A percentile compares a stretch with the other conserved stretches of the same genome.
phyloP scores from a whole-genome alignment of 257 asterid species.

The Primulina tabacum region DNA sequence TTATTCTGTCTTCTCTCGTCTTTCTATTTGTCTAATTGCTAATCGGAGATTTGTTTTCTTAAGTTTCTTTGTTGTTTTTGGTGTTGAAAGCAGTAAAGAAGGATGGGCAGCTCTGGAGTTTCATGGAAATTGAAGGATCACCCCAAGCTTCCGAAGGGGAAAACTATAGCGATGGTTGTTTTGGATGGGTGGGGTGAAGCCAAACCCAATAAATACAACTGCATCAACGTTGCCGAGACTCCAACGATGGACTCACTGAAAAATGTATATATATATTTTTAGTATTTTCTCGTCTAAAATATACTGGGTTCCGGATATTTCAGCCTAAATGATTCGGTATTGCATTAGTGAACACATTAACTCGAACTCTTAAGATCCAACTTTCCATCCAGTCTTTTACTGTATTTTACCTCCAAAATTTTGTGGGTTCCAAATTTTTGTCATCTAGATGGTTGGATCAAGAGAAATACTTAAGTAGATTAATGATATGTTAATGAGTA shows the following conservation, averaged over 20 bases:
- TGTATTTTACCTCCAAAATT: too few species aligned
- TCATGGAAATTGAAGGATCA: constrained; percentile 92
- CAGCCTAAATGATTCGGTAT: neutral
- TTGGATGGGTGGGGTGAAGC: constrained; percentile 99
- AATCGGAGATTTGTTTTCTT: neutral
- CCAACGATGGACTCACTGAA: constrained; percentile 98
- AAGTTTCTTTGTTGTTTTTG: neutral
- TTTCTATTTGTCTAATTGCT: neutral
- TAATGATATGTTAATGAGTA: too few species aligned
- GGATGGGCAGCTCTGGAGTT: constrained; percentile 68
- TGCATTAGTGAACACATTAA: neutral
- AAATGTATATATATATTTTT: constrained; percentile 34
- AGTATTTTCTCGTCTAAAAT: neutral
- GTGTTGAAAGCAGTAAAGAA: neutral
- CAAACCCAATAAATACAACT: constrained; percentile 66
- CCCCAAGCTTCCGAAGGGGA: constrained; percentile 83
- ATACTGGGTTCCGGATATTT: neutral
- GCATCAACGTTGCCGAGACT: constrained; percentile 89
- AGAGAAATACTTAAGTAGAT: neutral
- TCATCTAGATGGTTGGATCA: neutral
- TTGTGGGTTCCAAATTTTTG: neutral
- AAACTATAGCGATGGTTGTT: constrained; percentile 72
- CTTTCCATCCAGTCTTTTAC: neutral
- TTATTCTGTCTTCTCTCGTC: neutral
- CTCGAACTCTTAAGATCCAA: neutral